Conservation (phyloP, 2,329 filamentous ascomycete species). For the Aspergillus aculeatus region DNA sequence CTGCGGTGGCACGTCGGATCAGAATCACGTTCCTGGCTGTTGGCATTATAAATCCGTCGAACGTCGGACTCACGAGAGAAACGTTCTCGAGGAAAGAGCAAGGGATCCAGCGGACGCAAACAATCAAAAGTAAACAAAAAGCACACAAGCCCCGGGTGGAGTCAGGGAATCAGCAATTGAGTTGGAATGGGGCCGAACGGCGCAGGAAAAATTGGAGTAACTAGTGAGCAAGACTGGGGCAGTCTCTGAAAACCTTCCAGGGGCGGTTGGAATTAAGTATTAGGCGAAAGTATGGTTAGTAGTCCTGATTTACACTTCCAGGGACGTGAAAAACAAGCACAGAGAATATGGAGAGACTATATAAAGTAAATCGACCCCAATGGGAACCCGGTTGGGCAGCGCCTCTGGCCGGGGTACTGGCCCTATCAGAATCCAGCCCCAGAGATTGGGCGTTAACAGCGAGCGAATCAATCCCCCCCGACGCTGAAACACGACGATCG, state of each 20-base stretch:
- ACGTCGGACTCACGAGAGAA: conserved; percentile 20
- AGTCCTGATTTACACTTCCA: conserved; percentile 14
- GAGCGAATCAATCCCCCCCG: conserved; percentile 20
- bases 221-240: not conserved
- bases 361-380: conserved; percentile 20
- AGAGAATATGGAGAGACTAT: conserved; percentile 11
- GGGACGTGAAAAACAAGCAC: conserved; percentile 1
- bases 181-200: not conserved
- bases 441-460: conserved; percentile 24
- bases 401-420: conserved; percentile 15
- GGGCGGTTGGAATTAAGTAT: conserved; percentile 13
- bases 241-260: conserved; percentile 2
- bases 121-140: conserved; percentile 6
- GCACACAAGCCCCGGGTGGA: not conserved
- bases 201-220: not conserved
- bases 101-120: conserved; percentile 4
- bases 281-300: conserved; percentile 15
- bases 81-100: not conserved
- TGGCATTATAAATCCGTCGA: conserved; percentile 25
- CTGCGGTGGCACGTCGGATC: conserved; percentile 20
- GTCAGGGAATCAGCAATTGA: conserved; percentile 11
- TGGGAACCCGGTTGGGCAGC: conserved; percentile 24
- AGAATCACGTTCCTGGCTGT: conserved; percentile 19
- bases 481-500: conserved; percentile 16
- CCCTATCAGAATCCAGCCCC: conserved; percentile 23